Conservation (phyloP, 2,329 filamentous ascomycete genomes). For the Aspergillus sp. region DNA sequence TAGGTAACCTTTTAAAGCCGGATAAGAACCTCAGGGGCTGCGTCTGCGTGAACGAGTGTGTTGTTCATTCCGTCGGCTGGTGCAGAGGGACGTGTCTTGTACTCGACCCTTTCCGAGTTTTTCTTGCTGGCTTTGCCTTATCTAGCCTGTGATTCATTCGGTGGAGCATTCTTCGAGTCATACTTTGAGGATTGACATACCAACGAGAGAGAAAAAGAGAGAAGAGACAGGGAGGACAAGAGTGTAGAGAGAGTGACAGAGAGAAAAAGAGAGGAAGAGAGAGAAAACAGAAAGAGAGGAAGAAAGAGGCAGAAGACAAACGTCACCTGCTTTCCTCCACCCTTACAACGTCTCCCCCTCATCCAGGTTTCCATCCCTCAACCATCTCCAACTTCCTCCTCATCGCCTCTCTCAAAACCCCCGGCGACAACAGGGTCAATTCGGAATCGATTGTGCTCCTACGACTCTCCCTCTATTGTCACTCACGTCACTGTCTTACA, state of each 20-base stretch:
- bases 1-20: neutral
- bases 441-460: too few species aligned
- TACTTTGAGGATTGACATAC: neutral
- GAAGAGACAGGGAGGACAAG: neutral
- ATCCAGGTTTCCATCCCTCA: constrained; percentile 1
- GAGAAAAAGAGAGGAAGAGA: neutral
- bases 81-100: neutral
- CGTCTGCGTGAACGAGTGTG: too few species aligned
- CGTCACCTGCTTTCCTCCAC: neutral
- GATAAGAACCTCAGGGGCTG: neutral
- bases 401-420: too few species aligned
- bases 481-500: constrained; percentile 6
- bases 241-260: neutral
- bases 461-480: neutral
- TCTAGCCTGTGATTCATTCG: neutral
- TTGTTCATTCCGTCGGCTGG: neutral
- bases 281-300: neutral
- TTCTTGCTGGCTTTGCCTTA: neutral
- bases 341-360: neutral
- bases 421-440: too few species aligned
- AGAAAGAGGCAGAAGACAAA: neutral
- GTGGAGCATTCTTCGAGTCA: neutral
- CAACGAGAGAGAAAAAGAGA: neutral
- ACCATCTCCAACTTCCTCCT: neutral
- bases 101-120: neutral